A percentile compares a stretch with the other conserved stretches of the same genome.
phyloP scores from a whole-genome alignment of 306 rosid genomes.

The Delonix regia region DNA sequence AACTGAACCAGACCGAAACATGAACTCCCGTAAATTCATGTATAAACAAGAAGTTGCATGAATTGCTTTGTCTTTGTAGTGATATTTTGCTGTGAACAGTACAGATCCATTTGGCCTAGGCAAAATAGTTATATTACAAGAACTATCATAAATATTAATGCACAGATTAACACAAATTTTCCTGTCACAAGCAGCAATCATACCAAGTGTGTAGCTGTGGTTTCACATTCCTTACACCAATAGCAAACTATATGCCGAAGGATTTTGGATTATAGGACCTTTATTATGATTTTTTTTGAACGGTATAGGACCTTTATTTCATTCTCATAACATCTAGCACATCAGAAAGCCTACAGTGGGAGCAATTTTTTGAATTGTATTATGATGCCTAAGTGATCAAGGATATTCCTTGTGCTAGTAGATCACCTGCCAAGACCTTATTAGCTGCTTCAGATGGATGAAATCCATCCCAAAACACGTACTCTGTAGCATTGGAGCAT shows the following conservation, averaged over 20 bases:
- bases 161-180: not conserved
- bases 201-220: not conserved
- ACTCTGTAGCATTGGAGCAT: conserved; percentile 58
- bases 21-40: not conserved
- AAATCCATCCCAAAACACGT: conserved; percentile 71
- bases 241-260: not conserved
- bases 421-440: conserved; percentile 52
- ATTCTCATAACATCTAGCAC: not conserved
- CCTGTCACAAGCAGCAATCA: not conserved
- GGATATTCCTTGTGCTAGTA: conserved; percentile 53
- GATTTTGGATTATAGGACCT: not conserved
- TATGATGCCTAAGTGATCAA: conserved; percentile 18
- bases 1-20: too few relatives aligned
- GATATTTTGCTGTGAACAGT: not conserved
- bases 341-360: conserved; percentile 1
- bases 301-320: not conserved
- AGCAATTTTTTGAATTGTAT: not conserved
- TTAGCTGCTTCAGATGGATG: conserved; percentile 71
- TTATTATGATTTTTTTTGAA: too few relatives aligned
- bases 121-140: not conserved
- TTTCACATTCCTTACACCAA: not conserved
- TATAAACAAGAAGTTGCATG: not conserved
- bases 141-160: conserved; percentile 5
- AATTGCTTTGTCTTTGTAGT: not conserved
- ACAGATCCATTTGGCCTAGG: not conserved